Conservation (phyloP, 2,329 filamentous ascomycete genomes). For the Aspergillus pseudonomiae region DNA sequence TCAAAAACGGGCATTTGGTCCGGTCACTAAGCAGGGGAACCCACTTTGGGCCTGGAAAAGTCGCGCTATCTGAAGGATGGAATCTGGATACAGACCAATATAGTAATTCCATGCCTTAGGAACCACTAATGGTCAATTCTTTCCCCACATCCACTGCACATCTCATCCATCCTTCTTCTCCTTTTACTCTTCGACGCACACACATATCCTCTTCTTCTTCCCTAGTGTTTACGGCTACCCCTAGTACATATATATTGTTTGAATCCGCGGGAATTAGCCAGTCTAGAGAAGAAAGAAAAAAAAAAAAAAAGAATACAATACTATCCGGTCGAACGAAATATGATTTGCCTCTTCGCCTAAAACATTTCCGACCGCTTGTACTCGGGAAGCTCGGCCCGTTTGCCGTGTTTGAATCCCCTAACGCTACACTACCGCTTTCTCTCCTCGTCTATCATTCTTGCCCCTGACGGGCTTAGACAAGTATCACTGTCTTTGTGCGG, state of each 20-base stretch:
- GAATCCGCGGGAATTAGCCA: background rate
- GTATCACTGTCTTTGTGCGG: background rate
- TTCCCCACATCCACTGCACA: conserved; percentile 15
- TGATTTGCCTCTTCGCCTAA: conserved; percentile 18
- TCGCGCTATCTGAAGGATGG: background rate
- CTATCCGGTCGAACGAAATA: conserved; percentile 17
- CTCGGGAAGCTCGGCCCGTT: conserved; percentile 21
- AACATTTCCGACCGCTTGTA: conserved; percentile 9
- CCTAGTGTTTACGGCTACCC: background rate
- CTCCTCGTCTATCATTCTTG: conserved; percentile 17
- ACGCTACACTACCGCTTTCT: conserved; percentile 16
- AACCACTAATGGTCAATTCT: background rate
- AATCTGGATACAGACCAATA: background rate
- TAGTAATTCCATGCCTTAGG: background rate
- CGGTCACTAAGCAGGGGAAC: background rate
- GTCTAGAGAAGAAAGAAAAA: background rate
- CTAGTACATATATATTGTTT: conserved; percentile 16
- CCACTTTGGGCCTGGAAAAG: background rate
- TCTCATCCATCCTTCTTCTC: conserved; percentile 4
- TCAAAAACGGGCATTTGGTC: background rate
- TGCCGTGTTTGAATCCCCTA: conserved; percentile 15
- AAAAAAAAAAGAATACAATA: conserved; percentile 1
- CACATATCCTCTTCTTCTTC: background rate
- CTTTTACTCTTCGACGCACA: conserved; percentile 5
- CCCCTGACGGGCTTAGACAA: conserved; percentile 5